Conservation (phyloP, 257 asterid species). For the Eustoma russellianum region DNA sequence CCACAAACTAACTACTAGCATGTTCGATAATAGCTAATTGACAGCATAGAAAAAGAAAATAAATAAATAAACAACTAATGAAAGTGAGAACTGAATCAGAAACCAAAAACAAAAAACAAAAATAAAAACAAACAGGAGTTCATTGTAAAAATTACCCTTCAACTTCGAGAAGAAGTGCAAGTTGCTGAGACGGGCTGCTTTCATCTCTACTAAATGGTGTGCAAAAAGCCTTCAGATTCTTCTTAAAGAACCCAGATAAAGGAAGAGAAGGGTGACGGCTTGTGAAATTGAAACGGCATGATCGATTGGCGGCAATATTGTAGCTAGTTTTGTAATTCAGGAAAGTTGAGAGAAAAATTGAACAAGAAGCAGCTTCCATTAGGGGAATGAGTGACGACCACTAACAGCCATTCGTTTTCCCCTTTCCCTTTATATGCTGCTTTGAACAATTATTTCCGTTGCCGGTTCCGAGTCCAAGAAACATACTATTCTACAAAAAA, state of each 20-base stretch:
- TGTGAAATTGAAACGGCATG: conserved; percentile 3
- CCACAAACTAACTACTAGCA: no score
- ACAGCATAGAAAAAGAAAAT: not conserved
- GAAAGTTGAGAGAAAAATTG: conserved; percentile 3
- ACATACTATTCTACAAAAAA: no score
- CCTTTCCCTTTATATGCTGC: no score
- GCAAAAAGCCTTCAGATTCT: conserved; percentile 13
- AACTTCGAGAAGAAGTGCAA: conserved; percentile 77
- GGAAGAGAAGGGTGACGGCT: conserved; percentile 13
- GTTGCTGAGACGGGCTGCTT: conserved; percentile 28
- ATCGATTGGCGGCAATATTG: conserved; percentile 9
- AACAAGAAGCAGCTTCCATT: conserved; percentile 17
- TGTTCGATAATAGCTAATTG: no score
- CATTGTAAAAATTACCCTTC: conserved; percentile 49
- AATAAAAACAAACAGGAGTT: not conserved
- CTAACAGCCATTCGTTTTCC: no score
- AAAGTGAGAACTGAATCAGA: not conserved
- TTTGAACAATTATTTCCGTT: no score
- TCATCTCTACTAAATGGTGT: conserved; percentile 21
- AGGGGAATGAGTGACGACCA: no score
- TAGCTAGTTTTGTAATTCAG: conserved; percentile 9
- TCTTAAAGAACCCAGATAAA: conserved; percentile 14
- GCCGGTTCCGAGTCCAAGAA: no score
- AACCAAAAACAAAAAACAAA: not conserved
- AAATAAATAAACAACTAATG: not conserved